A percentile compares a stretch with the other conserved stretches of the same genome.
These are phyloP conservation scores for Berkeleyomyces basicola DNA, from an alignment of 2,329 filamentous ascomycete genomes.

Conservation along the genomic window DNA sequence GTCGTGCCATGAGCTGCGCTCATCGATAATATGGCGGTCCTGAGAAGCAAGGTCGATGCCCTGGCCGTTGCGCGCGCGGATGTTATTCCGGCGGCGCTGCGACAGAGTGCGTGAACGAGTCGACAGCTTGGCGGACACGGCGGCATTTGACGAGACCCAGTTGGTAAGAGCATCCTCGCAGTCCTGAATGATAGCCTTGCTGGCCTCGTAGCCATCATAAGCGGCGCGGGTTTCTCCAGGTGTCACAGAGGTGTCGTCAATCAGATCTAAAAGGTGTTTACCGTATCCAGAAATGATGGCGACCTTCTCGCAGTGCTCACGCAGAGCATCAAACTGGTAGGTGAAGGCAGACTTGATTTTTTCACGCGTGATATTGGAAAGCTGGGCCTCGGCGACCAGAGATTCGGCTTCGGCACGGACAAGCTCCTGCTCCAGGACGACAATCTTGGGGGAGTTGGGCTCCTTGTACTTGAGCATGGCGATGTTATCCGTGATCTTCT, in stretches of 20 bases:
- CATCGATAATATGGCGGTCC: slow-evolving; percentile 54
- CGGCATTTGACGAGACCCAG: slow-evolving; percentile 84
- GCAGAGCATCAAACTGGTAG: slow-evolving; percentile 94
- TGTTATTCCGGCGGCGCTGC: slow-evolving; percentile 62
- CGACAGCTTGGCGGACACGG: slow-evolving; percentile 74
- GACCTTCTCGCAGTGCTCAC: slow-evolving; percentile 95
- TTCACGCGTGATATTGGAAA: slow-evolving; percentile 98
- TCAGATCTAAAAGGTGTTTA: slow-evolving; percentile 92
- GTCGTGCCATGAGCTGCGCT: slow-evolving; percentile 68
- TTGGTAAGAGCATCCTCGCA: slow-evolving; percentile 95
- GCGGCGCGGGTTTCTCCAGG: slow-evolving; percentile 90
- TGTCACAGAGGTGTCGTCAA: slow-evolving; percentile 93
- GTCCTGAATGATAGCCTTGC: slow-evolving; percentile 98
- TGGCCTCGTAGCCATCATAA: slow-evolving; percentile 95
- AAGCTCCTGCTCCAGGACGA: slow-evolving; percentile 94
- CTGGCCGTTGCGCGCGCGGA: slow-evolving; percentile 45
- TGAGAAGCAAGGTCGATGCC: slow-evolving; percentile 71
- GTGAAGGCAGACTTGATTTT: slow-evolving; percentile 97
- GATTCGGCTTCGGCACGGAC: slow-evolving; percentile 97
- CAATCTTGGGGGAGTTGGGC: slow-evolving; percentile 92
- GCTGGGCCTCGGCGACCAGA: slow-evolving; percentile 92
- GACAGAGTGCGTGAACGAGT: slow-evolving; percentile 76
- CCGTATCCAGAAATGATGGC: slow-evolving; percentile 96
- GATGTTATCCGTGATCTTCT: slow-evolving; percentile 98
- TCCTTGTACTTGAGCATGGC: slow-evolving; percentile 99